A percentile compares a stretch with the other conserved stretches of the same genome.
Conservation (phyloP, 2,329 filamentous ascomycete species). For the Fusarium duplospermum region DNA sequence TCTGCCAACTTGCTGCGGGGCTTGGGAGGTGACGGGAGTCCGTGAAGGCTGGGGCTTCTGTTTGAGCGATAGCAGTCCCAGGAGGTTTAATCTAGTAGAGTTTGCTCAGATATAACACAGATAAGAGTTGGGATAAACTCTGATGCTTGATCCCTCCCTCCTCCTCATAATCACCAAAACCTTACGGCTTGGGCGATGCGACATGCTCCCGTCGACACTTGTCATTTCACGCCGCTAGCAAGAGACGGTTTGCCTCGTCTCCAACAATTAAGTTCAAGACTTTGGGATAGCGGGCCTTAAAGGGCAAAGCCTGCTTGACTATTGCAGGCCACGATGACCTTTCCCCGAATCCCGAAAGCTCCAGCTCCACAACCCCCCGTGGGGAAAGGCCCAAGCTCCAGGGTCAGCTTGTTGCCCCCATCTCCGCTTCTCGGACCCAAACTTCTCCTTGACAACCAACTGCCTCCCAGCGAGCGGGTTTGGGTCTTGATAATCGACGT, state of each 20-base stretch:
- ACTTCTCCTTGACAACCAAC: conserved; percentile 22
- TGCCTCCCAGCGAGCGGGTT: neutral
- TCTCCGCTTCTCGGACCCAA: conserved; percentile 28
- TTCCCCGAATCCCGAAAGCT: neutral
- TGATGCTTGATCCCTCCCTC: neutral
- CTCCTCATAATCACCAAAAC: neutral
- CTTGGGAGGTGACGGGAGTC: neutral
- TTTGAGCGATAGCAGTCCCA: neutral
- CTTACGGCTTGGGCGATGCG: neutral
- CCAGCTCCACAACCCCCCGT: conserved; percentile 21
- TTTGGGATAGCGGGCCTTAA: neutral
- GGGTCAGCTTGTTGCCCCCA: conserved; percentile 1
- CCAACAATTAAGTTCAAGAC: neutral
- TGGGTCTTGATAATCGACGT: neutral
- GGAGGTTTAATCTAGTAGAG: neutral
- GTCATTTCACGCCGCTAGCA: conserved; percentile 7
- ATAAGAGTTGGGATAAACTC: neutral
- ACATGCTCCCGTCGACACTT: neutral
- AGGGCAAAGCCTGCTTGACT: neutral
- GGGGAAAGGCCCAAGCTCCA: conserved; percentile 35
- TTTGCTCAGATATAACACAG: neutral
- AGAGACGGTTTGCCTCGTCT: neutral
- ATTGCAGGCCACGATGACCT: neutral
- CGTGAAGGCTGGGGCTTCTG: neutral
- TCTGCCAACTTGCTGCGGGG: neutral